Base-by-base conservation (phyloP, 139 green algal genomes). In the Parachlorella kessleri region DNA sequence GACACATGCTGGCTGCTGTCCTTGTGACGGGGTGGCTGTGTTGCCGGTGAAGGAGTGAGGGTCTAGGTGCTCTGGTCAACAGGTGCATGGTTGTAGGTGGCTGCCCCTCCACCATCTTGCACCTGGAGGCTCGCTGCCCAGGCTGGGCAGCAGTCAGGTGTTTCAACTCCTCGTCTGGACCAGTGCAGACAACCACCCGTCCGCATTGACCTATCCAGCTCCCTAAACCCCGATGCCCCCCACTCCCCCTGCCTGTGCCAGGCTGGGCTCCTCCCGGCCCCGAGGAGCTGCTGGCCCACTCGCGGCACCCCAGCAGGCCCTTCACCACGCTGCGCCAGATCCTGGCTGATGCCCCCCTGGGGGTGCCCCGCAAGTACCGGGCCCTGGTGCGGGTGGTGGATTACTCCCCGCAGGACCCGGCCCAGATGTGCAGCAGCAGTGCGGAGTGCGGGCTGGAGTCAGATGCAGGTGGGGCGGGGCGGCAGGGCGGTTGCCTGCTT, bases 371-470 rank as follows among this genome's bases (percentile, higher is more conserved):
- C 33, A 78, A 71, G 26, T 82, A 86, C 71, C 82, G 79, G 3
- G 65, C 70, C 38, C 40, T 81, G 53, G 83, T 76, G 64, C 81
- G 67, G 9, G 32, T 87, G 54, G 14, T 86, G 53, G 76, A 55
- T 6, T 73, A 75, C 71, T 30, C 26, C 54, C 83, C 81, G 3
- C n/a, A 42, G 9, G 38, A 83, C n/a, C 42, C 74, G 1, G 36
- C 32, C 2, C 37, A 66, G n/a, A 76, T 83, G 40, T 79, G 75
- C 54, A 65, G 79, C 32, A 42, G 67, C 5, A 41, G 35, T 9
- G 54, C 41, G 3, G 30, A 40, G n/a, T 82, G 73, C 26, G 79
- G 68, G 8, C 54, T 77, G 37, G 48, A 59, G 14, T 18, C 48
- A 59, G 48, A 14, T 14, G 48, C 21, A 18, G 14, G 48, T 14